Conservation (phyloP, 495 filamentous ascomycete genomes). For the Penicillium steckii region DNA sequence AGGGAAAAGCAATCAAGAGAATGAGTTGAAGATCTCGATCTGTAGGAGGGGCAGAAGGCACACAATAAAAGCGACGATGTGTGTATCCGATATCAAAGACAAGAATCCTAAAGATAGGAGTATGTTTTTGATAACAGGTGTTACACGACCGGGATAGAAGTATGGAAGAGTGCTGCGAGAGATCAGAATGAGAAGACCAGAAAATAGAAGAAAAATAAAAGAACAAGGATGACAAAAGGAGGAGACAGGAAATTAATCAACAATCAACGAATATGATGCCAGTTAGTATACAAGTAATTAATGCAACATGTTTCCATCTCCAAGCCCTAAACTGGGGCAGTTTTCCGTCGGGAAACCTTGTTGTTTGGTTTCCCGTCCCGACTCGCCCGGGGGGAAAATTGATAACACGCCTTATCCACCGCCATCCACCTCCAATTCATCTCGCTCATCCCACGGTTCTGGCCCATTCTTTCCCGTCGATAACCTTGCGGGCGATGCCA, state of each 20-base stretch:
- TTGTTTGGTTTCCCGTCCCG: slow-evolving; percentile 32
- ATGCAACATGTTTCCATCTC: slow-evolving; percentile 33
- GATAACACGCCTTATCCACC: background rate
- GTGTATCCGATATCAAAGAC: slow-evolving; percentile 12
- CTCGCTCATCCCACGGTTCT: slow-evolving; percentile 17
- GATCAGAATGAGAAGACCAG: background rate
- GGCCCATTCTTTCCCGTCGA: slow-evolving; percentile 33
- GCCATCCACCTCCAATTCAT: too few species aligned
- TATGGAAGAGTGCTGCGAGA: slow-evolving; percentile 3
- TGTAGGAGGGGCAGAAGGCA: background rate
- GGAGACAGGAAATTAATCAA: background rate
- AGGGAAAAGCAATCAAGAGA: slow-evolving; percentile 1
- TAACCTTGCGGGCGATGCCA: slow-evolving; percentile 32
- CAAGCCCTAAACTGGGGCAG: slow-evolving; percentile 12
- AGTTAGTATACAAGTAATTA: slow-evolving; percentile 17
- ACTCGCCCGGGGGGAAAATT: slow-evolving; percentile 9
- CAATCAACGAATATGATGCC: background rate
- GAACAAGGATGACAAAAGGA: background rate
- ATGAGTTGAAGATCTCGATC: background rate
- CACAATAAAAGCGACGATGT: background rate
- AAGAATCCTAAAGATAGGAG: slow-evolving; percentile 13
- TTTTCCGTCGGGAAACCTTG: slow-evolving; percentile 43
- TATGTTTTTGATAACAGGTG: slow-evolving; percentile 8
- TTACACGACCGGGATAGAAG: slow-evolving; percentile 12
- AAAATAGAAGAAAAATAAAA: background rate